These are phyloP conservation scores for Chamaecrista fasciculata DNA, from an alignment of 306 rosid species.

Conservation along the genomic window DNA sequence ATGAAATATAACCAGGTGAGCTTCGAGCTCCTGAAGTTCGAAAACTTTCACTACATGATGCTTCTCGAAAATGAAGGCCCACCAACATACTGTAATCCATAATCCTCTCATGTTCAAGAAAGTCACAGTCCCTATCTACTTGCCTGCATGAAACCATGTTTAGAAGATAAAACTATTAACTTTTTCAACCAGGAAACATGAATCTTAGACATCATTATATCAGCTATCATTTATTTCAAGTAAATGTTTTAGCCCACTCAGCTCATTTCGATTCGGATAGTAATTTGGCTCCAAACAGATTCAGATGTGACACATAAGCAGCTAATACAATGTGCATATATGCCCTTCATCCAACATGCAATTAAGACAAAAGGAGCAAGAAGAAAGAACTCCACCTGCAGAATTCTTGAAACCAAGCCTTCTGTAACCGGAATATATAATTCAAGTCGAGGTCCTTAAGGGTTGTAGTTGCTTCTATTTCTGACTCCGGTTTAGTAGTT, in stretches of 20 bases:
- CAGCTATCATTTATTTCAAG: not conserved
- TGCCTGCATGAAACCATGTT: constrained; percentile 59
- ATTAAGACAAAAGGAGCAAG: not conserved
- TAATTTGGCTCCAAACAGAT: not conserved
- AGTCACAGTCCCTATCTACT: constrained; percentile 89
- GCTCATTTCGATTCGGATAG: not conserved
- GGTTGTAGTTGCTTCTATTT: constrained; percentile 78
- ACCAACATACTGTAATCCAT: constrained; percentile 97
- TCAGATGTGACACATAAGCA: not conserved
- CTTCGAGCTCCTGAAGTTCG: constrained; percentile 2
- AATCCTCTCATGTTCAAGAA: constrained; percentile 90
- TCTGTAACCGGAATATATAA: constrained; percentile 76
- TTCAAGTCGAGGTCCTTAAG: constrained; percentile 94
- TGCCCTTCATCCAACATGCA: not conserved
- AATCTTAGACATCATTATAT: not conserved
- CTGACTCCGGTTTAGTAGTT: constrained; percentile 73
- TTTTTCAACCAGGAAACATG: not conserved
- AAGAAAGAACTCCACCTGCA: constrained; percentile 50
- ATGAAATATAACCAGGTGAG: constrained; percentile 35
- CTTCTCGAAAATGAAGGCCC: constrained; percentile 83
- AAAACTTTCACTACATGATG: constrained; percentile 31
- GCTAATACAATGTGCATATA: not conserved
- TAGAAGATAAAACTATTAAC: constrained; percentile 1
- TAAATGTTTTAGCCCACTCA: not conserved
- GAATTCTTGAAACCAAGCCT: constrained; percentile 82